These are phyloP conservation scores for Cymbomonas tetramitiformis DNA, from an alignment of 139 green algal species.

Conservation along the genomic window DNA sequence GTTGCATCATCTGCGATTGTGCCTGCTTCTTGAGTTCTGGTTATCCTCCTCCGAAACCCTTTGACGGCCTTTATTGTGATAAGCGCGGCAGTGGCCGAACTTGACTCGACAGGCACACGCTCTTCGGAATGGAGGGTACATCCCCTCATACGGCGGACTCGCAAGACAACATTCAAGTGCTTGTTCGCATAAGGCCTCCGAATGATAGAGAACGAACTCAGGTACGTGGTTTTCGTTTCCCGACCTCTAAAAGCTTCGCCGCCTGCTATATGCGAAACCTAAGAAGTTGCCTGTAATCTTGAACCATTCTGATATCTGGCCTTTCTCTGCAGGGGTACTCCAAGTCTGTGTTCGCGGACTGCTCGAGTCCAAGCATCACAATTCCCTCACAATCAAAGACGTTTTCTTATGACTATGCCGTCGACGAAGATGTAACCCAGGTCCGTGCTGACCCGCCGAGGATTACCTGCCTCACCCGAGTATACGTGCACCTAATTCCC, in stretches of 20 bases:
- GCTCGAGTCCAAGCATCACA: neutral
- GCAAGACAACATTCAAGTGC: slow-evolving; percentile 5
- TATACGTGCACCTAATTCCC: slow-evolving; percentile 4
- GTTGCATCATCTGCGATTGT: no score
- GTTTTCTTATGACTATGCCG: neutral
- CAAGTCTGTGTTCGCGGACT: neutral
- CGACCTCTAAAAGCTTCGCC: neutral
- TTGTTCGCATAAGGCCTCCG: slow-evolving; percentile 7
- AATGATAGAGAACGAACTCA: neutral
- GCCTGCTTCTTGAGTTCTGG: no score
- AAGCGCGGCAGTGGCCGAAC: no score
- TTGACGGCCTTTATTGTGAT: no score
- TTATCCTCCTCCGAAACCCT: no score
- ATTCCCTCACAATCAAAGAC: neutral
- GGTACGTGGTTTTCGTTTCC: neutral
- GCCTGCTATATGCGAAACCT: neutral
- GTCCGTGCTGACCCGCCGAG: neutral
- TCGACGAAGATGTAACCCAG: neutral
- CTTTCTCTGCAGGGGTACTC: no score
- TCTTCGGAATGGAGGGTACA: no score
- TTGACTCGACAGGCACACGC: no score
- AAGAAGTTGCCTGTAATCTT: neutral
- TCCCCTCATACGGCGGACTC: neutral
- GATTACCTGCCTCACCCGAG: neutral
- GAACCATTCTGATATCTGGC: no score